Evolutionary conservation across 2,329 filamentous ascomycete genomes (phyloP).

Genomic region (Colletotrichum destructivum): DNA sequence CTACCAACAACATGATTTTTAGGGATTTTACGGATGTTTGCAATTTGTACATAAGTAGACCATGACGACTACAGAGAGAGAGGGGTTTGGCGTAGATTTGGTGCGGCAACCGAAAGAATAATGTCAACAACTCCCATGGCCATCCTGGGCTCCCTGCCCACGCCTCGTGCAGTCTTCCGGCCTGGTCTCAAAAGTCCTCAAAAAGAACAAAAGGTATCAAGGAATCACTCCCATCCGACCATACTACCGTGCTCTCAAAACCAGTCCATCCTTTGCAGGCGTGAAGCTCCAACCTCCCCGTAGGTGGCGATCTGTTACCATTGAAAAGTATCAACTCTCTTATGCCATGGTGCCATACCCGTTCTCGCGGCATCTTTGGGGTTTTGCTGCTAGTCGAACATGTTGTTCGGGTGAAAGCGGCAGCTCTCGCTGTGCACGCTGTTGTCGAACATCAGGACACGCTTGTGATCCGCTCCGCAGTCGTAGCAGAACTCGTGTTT

Average conservation of each 20-base stretch:
- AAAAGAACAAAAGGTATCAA: no score
- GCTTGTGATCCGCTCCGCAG: slow-evolving; percentile 52
- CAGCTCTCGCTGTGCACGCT: slow-evolving; percentile 50
- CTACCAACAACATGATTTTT: slow-evolving; percentile 4
- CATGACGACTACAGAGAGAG: background rate
- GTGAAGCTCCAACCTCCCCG: no score
- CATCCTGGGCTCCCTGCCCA: background rate
- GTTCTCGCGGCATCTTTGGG: no score
- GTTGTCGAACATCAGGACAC: slow-evolving; percentile 53
- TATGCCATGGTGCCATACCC: no score
- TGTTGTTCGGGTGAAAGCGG: slow-evolving; percentile 49
- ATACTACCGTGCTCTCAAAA: background rate
- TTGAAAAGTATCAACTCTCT: no score
- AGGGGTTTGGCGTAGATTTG: slow-evolving; percentile 9
- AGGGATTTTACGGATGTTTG: background rate
- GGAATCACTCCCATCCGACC: no score
- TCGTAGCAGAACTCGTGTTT: slow-evolving; percentile 53
- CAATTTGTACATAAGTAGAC: slow-evolving; percentile 16
- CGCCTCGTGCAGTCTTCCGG: no score
- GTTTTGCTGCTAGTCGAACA: background rate
- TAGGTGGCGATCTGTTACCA: no score
- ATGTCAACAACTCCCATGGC: background rate
- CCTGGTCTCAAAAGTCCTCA: no score
- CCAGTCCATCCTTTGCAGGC: background rate
- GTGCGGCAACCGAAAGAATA: slow-evolving; percentile 7